These are phyloP conservation scores for Cryptosporidium meleagridis DNA, from an alignment of 169 alveolate genomes.

Conservation along the genomic window DNA sequence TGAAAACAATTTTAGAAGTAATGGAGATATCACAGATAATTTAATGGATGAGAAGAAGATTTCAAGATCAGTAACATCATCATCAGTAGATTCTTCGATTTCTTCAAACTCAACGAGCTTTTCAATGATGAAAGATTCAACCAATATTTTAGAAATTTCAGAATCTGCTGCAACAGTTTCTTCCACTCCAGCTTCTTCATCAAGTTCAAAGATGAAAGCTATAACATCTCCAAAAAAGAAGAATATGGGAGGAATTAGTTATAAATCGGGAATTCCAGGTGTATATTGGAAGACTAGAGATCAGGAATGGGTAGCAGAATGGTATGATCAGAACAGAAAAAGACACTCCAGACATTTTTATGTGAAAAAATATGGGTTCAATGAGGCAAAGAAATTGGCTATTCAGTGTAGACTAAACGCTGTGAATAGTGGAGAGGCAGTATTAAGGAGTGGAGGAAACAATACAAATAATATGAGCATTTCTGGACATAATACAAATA, in stretches of 20 bases:
- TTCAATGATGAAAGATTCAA: conserved; percentile 2
- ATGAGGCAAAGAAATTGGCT: conserved; percentile 81
- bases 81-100: conserved; percentile 29
- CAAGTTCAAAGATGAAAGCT: conserved; percentile 16
- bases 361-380: conserved; percentile 82
- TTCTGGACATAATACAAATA: neutral
- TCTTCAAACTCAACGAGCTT: conserved; percentile 33
- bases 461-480: neutral
- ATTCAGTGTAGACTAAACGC: conserved; percentile 78
- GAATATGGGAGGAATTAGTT: neutral
- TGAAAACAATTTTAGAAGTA: neutral
- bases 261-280: conserved; percentile 74
- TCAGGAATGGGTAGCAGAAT: conserved; percentile 74
- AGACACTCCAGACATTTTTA: conserved; percentile 77
- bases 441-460: conserved; percentile 23
- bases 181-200: conserved; percentile 40
- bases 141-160: conserved; percentile 8
- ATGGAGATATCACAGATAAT: neutral
- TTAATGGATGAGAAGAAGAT: neutral
- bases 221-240: conserved; percentile 31
- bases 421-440: conserved; percentile 72
- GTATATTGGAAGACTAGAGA: conserved; percentile 73
- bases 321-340: conserved; percentile 75
- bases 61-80: conserved; percentile 52
- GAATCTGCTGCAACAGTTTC: conserved; percentile 24